Base-by-base conservation (phyloP, 345 rosid species). In the Populus alba region DNA sequence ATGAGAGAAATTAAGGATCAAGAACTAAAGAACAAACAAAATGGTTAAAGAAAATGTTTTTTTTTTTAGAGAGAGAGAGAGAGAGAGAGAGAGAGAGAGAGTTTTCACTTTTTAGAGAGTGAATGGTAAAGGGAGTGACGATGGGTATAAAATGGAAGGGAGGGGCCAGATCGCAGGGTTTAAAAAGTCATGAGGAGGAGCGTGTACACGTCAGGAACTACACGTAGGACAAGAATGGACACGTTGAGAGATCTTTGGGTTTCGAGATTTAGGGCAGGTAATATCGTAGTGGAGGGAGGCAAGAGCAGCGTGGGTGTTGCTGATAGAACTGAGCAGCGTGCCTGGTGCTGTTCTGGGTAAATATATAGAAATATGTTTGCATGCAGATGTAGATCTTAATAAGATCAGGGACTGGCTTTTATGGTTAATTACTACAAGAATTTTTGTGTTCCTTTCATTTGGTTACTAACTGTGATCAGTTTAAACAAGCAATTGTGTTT, bases 181-280 rank as follows among this genome's bases (percentile, higher is more conserved):
- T 83, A 70, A 72, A 80, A 80, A 61, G 71, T 70, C 18, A 11
- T 53, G 9, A 11, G 6, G 73, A 23, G 86, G 85, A 83, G 87
- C 81, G 87, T 66, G 76, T 73, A 77, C 85, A 78, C 72, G 78
- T 83, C 74, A 47, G 80, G 4, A 12, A 49, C 11, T 23, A 70
- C 82, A 83, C 81, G 72, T 68, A 73, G 80, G 80, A 79, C 29
- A 10, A 68, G 10, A 3, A 8, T 13, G 23, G 25, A 74, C 81
- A 85, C 77, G 86, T 84, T 87, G 90, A 73, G 5, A 27, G 72
- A 70, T 81, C 35, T 77, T 75, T 76, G 85, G 53, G 13, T 5
- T 31, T n/a, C 33, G 78, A 72, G 65, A 15, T 45, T 17, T 77
- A 63, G 37, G 73, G 11, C 29, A 18, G 39, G 43, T 11, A 27